phyloP scores from a whole-genome alignment of 2,329 filamentous ascomycete genomes.

The Celoporthe dispersa region DNA sequence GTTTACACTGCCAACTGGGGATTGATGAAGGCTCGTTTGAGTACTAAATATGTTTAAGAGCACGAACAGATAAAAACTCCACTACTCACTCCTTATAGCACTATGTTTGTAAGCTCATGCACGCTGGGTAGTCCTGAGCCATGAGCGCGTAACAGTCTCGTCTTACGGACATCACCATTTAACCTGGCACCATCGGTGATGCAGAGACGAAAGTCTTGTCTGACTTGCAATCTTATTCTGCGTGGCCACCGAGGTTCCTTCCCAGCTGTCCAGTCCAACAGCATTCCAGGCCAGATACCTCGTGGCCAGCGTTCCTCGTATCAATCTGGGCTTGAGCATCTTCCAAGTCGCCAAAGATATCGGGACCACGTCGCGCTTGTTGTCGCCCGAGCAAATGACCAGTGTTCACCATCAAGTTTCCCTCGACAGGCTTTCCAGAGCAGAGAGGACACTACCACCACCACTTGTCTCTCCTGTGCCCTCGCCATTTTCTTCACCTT shows the following conservation, averaged over 20 bases:
- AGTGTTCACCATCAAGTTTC: neutral
- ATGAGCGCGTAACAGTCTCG: no score
- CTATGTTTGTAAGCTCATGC: no score
- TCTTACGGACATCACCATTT: no score
- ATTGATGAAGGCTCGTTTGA: no score
- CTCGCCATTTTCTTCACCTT: slow-evolving; percentile 31
- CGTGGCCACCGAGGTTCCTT: neutral
- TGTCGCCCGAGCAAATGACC: neutral
- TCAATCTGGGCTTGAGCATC: neutral
- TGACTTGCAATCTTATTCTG: neutral
- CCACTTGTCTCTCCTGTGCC: neutral
- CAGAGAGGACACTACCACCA: neutral
- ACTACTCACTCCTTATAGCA: no score
- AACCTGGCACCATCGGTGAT: neutral
- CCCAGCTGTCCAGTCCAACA: neutral
- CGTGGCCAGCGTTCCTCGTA: neutral
- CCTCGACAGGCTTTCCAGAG: neutral
- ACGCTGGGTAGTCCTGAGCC: no score
- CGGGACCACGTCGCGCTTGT: neutral
- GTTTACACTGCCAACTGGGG: no score
- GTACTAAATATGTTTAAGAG: no score
- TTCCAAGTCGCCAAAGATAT: neutral
- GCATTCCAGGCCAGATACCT: neutral
- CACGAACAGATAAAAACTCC: no score
- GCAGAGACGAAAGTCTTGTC: neutral